Conservation (phyloP, 1,284 basidiomycete species). For the Ganoderma multipileum region DNA sequence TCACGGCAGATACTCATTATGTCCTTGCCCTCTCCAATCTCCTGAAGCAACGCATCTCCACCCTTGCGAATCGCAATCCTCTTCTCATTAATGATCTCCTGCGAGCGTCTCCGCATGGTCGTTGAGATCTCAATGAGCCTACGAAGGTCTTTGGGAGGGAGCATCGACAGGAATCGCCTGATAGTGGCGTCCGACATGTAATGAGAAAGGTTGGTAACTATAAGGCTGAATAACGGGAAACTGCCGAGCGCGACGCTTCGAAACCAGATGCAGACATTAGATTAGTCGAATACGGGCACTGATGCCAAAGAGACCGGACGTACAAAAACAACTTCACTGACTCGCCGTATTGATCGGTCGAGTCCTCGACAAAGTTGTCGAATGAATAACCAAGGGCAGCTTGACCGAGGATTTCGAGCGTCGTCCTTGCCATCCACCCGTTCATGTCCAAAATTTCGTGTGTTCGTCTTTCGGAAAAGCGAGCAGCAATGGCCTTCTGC, state of each 20-base stretch:
- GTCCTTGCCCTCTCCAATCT: conserved; percentile 37
- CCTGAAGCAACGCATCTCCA: conserved; percentile 32
- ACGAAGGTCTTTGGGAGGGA: background rate
- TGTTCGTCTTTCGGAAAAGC: background rate
- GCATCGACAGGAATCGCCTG: background rate
- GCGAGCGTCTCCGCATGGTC: conserved; percentile 14
- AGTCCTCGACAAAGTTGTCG: conserved; percentile 13
- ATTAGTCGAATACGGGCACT: background rate
- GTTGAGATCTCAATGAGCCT: conserved; percentile 15
- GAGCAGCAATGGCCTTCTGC: conserved; percentile 6
- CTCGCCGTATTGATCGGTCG: conserved; percentile 27
- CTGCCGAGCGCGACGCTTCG: background rate
- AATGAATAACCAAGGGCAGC: conserved; percentile 21
- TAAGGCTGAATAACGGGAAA: background rate
- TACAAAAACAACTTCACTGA: conserved; percentile 34
- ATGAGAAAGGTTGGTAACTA: background rate
- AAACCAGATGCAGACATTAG: background rate
- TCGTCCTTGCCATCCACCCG: conserved; percentile 17
- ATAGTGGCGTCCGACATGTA: background rate
- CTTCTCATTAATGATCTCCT: conserved; percentile 25
- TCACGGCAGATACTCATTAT: conserved; percentile 39
- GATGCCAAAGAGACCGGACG: conserved; percentile 4
- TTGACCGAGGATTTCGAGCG: conserved; percentile 22
- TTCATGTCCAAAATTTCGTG: conserved; percentile 7
- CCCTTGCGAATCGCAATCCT: conserved; percentile 23